Base-by-base conservation (phyloP, 169 alveolate species). In the Theileria sp. region DNA sequence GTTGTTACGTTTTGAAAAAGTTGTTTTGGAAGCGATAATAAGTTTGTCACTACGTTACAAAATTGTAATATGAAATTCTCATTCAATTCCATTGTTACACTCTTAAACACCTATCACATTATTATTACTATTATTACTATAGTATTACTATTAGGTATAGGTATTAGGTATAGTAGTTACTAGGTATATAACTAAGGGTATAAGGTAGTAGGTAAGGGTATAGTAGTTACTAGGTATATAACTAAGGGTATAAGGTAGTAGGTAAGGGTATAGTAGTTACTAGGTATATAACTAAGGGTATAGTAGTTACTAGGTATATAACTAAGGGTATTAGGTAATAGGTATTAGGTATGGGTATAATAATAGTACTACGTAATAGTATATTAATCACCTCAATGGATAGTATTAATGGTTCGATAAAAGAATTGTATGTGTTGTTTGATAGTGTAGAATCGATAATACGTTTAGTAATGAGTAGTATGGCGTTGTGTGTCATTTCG, bases 11-110 rank as follows among this genome's bases (percentile, higher is more conserved):
- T 30, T 21, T 60, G 30, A 74, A 74, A 74, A n/a, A 36, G 54
- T 17, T 15, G 61, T 73, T 83, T 83, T n/a, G 86, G 86, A 13
- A 83, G 82, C 30, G 89, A 85, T 19, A 83, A 58, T 26, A 81
- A 73, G 83, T 83, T 81, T 19, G 78, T 83, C 76, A 83, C 82
- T 26, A 83, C 86, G 0, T 79, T 69, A 61, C 89, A 83, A 64
- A 64, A 83, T 23, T 32, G 86, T 58, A 83, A 32, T 77, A 83
- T 26, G n/a, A 73, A 62, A 17, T 75, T 71, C 28, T 79, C 86
- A 26, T 77, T 38, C 75, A 83, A 76, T 21, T 21, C 49, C 36
- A 12, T 51, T 23, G 89, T 77, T 12, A 77, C 74, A 28, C 77
- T 49, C 64, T 75, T 82, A 60, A 83, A 74, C 21, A 74, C 72